Percentiles rank a stretch among this genome's conserved stretches.
Conservation (phyloP, 192 early-diverging fungal genomes). For the Lobosporangium transversale region DNA sequence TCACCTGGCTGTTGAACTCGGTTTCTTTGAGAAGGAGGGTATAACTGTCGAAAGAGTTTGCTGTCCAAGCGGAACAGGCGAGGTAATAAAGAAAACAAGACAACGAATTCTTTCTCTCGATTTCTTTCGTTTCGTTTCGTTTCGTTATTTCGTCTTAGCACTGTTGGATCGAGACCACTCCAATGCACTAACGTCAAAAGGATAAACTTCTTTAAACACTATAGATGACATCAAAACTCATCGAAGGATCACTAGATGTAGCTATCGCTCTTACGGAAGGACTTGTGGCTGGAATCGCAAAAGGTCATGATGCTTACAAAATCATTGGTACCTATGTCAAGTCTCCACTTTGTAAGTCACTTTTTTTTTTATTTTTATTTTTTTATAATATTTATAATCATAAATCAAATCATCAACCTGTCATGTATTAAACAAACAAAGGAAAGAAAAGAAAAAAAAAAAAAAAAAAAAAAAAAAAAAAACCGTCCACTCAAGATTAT, state of each 20-base stretch:
- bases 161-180: too few relatives aligned
- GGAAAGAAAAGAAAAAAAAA: too few relatives aligned
- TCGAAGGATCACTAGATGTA: conserved; percentile 75
- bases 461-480: too few relatives aligned
- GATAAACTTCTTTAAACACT: too few relatives aligned
- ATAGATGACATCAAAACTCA: conserved; percentile 68
- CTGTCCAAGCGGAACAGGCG: conserved; percentile 54
- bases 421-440: too few relatives aligned
- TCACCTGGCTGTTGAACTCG: conserved; percentile 67
- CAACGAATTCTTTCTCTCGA: conserved; percentile 2
- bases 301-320: conserved; percentile 67
- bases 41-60: conserved; percentile 68
- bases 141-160: too few relatives aligned
- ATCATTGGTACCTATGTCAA: conserved; percentile 85
- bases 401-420: too few relatives aligned
- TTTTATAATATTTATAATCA: background rate
- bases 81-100: conserved; percentile 27
- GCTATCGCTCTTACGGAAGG: conserved; percentile 93
- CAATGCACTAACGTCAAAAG: too few relatives aligned
- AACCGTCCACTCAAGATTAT: too few relatives aligned
- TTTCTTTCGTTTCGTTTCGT: conserved; percentile 2
- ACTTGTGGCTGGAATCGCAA: conserved; percentile 69
- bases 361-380: conserved; percentile 20
- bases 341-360: conserved; percentile 73
- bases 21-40: conserved; percentile 60